These are phyloP conservation scores for Coemansia reversa DNA, from an alignment of 192 early-diverging fungal genomes.

Conservation along the genomic window DNA sequence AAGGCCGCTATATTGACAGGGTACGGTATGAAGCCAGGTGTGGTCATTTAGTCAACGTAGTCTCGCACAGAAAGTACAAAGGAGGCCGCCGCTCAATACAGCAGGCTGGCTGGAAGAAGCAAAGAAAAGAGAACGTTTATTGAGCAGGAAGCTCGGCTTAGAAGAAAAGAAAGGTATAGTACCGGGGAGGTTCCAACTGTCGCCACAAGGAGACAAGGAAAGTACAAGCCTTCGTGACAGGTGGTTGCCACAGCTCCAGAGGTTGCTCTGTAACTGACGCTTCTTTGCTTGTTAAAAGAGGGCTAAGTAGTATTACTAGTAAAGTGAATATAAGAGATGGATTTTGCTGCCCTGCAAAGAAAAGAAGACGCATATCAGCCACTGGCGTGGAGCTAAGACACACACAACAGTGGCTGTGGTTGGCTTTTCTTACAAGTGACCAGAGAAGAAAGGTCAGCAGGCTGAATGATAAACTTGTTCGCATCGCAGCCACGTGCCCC, in stretches of 20 bases:
- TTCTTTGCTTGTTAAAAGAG: no score
- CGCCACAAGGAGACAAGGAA: not conserved
- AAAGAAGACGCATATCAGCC: not conserved
- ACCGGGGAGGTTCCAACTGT: not conserved
- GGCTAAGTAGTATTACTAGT: no score
- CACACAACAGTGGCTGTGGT: not conserved
- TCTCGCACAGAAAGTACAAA: not conserved
- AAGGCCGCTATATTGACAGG: conserved; percentile 21
- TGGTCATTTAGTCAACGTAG: conserved; percentile 30
- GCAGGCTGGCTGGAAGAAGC: not conserved
- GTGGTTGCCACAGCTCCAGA: no score
- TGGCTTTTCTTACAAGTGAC: no score
- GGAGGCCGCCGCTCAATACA: conserved; percentile 1
- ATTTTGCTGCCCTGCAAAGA: not conserved
- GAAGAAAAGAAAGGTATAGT: conserved; percentile 5
- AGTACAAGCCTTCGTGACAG: no score
- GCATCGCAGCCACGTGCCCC: no score
- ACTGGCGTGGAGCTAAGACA: not conserved
- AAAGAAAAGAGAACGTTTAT: not conserved
- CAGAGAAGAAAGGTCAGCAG: not conserved
- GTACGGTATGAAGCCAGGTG: conserved; percentile 38
- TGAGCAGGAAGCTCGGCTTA: not conserved
- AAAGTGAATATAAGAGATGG: not conserved
- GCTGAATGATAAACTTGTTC: no score
- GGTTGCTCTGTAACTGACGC: no score